Evolutionary conservation across 116 monocot genomes (phyloP), one percentile per base, ranked within the genome.

Genomic region (Cymodocea nodosa): DNA sequence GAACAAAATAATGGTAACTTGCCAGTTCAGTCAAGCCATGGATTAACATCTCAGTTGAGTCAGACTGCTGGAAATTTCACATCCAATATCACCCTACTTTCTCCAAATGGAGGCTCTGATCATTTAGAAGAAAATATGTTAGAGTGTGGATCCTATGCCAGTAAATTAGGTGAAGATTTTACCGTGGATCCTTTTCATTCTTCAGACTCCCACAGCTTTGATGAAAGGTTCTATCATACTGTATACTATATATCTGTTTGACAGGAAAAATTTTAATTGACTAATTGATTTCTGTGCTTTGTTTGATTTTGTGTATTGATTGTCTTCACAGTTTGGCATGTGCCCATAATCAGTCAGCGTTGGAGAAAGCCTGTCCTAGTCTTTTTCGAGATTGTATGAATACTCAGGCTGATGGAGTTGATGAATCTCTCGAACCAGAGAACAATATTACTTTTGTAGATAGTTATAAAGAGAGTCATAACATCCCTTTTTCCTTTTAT

Each of bases 21-120:
- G 55, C 59, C 49, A 34, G 30, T 34, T 66, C 64, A 77, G 23
- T 52, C 63, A 64, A 63, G 54, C n/a, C 40, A 23, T 51, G 68
- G 70, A 67, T 30, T 67, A 52, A 65, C 73, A 60, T 35, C 44
- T 16, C 19, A 49, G 35, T 19, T 35, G 12, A 5, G 16, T 20
- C 55, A 19, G 20, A 23, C 24, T 22, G 36, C 14, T 49, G 56
- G 35, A 18, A 72, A 48, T 49, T 54, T 35, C 9, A 25, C 56
- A 36, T 73, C 73, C 52, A 49, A 73, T 34, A 6, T 34, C 30
- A 54, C 56, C 51, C 24, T 34, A 2, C 23, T 53, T 51, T 51
- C 44, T 65, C 17, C 10, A 11, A 56, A 8, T 13, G 51, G 15
- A 19, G 35, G 35, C 7, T 23, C 15, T 22, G 55, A 25, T 16